These are phyloP conservation scores for Helianthus tuberosus DNA, from an alignment of 129 eudicot species.

Conservation along the genomic window DNA sequence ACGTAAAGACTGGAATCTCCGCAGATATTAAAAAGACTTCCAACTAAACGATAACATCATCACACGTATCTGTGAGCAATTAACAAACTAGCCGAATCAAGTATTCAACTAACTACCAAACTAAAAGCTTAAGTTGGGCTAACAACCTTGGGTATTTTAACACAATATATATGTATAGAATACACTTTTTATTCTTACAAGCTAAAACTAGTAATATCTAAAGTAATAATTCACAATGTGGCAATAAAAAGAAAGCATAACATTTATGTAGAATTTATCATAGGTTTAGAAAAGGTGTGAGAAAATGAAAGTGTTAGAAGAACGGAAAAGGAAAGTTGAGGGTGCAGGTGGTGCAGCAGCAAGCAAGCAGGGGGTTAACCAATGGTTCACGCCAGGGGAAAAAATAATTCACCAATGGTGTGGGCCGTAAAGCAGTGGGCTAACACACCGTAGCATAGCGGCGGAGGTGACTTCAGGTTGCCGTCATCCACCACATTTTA, in stretches of 20 bases:
- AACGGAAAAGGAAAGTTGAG: background rate
- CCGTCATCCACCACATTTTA: conserved; percentile 27
- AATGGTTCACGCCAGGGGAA: conserved; percentile 44
- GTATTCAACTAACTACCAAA: too few species aligned
- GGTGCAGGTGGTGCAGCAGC: conserved; percentile 21
- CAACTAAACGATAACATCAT: too few species aligned
- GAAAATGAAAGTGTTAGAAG: background rate
- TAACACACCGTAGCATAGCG: conserved; percentile 26
- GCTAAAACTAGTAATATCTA: too few species aligned
- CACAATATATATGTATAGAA: too few species aligned
- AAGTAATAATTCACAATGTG: background rate
- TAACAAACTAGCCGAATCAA: too few species aligned
- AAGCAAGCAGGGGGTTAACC: conserved; percentile 29
- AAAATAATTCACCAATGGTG: conserved; percentile 31
- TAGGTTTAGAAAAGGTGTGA: background rate
- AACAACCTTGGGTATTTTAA: too few species aligned
- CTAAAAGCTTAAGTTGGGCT: too few species aligned
- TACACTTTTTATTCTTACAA: too few species aligned
- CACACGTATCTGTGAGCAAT: too few species aligned
- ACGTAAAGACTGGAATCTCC: too few species aligned
- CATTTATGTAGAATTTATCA: background rate
- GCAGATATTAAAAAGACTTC: too few species aligned
- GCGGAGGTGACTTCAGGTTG: conserved; percentile 41
- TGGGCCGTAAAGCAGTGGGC: conserved; percentile 26
- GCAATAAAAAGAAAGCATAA: background rate